Percentiles rank a stretch among this genome's conserved stretches.
Conservation (phyloP, 108 stramenopile species). For the Cyclotella baltica region DNA sequence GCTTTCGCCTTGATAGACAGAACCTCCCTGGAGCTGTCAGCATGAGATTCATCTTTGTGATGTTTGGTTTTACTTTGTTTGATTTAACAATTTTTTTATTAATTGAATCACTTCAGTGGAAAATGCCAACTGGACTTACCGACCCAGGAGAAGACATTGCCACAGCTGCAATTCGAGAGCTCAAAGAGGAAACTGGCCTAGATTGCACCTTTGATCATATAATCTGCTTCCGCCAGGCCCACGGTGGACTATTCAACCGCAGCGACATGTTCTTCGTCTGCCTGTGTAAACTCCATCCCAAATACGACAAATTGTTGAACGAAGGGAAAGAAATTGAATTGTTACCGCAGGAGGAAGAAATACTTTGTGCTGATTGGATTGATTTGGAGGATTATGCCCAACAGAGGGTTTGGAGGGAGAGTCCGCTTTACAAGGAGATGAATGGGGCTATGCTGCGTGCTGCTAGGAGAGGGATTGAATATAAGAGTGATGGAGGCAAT, state of each 20-base stretch:
- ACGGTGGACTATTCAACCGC: slow-evolving; percentile 51
- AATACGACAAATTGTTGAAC: slow-evolving; percentile 27
- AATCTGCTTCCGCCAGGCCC: slow-evolving; percentile 75
- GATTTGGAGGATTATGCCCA: slow-evolving; percentile 72
- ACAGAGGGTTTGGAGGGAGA: slow-evolving; percentile 69
- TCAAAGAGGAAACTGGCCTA: slow-evolving; percentile 83
- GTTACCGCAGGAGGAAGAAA: slow-evolving; percentile 71
- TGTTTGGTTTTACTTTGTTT: too few species aligned
- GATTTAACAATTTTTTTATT: too few species aligned
- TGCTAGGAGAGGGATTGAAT: slow-evolving; percentile 30
- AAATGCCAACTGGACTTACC: slow-evolving; percentile 86
- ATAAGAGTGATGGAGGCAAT: not conserved
- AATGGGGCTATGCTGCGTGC: slow-evolving; percentile 65
- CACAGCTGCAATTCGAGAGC: slow-evolving; percentile 76
- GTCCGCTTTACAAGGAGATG: slow-evolving; percentile 71
- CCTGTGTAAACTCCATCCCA: slow-evolving; percentile 48
- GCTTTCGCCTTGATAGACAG: too few species aligned
- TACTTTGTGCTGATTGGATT: slow-evolving; percentile 83
- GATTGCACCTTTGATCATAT: slow-evolving; percentile 61
- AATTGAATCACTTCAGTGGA: too few species aligned
- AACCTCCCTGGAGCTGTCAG: too few species aligned
- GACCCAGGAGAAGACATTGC: slow-evolving; percentile 87
- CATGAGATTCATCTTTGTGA: too few species aligned
- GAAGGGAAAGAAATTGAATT: slow-evolving; percentile 46
- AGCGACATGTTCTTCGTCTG: slow-evolving; percentile 87